Conservation (phyloP, 352 stramenopile species). For the Phytophthora rubi region DNA sequence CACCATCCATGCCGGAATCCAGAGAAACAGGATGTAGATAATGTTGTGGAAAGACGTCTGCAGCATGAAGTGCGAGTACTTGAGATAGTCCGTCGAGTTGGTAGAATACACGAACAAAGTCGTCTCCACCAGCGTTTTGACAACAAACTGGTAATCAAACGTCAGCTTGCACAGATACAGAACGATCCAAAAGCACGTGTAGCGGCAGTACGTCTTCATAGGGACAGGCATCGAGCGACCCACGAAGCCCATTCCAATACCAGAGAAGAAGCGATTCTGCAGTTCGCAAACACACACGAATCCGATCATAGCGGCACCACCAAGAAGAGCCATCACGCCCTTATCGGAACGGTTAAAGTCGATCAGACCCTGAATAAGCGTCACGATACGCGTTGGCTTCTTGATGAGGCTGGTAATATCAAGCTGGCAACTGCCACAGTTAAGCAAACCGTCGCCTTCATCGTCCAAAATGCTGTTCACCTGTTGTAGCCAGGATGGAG, state of each 20-base stretch:
- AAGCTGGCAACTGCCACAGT: slow-evolving; percentile 76
- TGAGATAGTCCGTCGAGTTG: slow-evolving; percentile 66
- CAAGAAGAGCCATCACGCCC: slow-evolving; percentile 40
- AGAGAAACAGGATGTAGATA: slow-evolving; percentile 80
- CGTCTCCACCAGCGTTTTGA: slow-evolving; percentile 85
- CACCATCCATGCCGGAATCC: slow-evolving; percentile 85
- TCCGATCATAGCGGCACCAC: slow-evolving; percentile 64
- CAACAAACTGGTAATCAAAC: slow-evolving; percentile 89
- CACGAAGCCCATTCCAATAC: slow-evolving; percentile 79
- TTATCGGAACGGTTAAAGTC: slow-evolving; percentile 43
- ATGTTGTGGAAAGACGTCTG: slow-evolving; percentile 83
- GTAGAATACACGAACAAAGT: slow-evolving; percentile 85
- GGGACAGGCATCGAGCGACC: slow-evolving; percentile 79
- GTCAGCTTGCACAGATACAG: slow-evolving; percentile 79
- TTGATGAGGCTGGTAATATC: slow-evolving; percentile 73
- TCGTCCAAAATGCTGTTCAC: slow-evolving; percentile 64
- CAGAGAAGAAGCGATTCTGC: slow-evolving; percentile 73
- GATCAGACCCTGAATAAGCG: slow-evolving; percentile 64
- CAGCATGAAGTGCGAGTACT: slow-evolving; percentile 88
- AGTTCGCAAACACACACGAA: slow-evolving; percentile 73
- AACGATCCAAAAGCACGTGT: slow-evolving; percentile 85
- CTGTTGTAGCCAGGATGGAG: slow-evolving; percentile 49
- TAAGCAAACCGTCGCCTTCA: slow-evolving; percentile 57
- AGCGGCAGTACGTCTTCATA: slow-evolving; percentile 77
- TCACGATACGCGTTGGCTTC: slow-evolving; percentile 49